Base-by-base conservation (phyloP, 2,329 filamentous ascomycete species). In the Penicillium olsonii region DNA sequence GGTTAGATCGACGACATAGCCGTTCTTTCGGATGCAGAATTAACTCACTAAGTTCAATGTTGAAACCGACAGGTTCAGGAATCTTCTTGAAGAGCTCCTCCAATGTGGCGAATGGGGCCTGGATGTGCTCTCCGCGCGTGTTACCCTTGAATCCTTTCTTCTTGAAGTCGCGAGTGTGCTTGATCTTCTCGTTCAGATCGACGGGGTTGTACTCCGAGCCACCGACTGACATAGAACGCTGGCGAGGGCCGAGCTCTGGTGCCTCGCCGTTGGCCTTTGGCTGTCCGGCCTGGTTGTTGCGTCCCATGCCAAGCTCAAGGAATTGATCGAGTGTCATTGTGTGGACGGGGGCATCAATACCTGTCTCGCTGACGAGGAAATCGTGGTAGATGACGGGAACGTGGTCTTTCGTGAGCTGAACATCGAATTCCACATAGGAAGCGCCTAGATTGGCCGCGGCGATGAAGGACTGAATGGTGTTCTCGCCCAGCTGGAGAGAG, bases 321-420 rank as follows among this genome's bases (percentile, higher is more conserved):
- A 97, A 97, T 55, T 75, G 94, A 65, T 99, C 92, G 4, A 97
- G 75, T 0, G 94, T 99, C 56, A 99, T 77, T 0, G 90, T 95
- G 67, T 99, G 94, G 2, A 99, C 92, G 0, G 94, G 94, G 0
- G 94, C 94, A 66, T 99, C 94, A 45, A 96, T 94, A 9, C 95
- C 94, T 0, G 94, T 97, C 73, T 99, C 94, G 66, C 91, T 96
- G 68, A 99, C 94, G 12, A 97, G 79, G 65, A 99, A 99, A 70
- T 99, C 94, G 67, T 99, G 94, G 67, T 99, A 99, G 63, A 99
- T 96, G 57, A 99, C 92, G 0, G 94, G 94, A 1, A 99, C 91
- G 63, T 95, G 91, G 67, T 99, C 94, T 66, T 99, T 99, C n/a
- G 94, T 99, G 33, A 99, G 78, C 68, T 99, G 94, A 0, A 99